Evolutionary conservation across 495 filamentous ascomycete species (phyloP).

Genomic region (Aspergillus baeticus): DNA sequence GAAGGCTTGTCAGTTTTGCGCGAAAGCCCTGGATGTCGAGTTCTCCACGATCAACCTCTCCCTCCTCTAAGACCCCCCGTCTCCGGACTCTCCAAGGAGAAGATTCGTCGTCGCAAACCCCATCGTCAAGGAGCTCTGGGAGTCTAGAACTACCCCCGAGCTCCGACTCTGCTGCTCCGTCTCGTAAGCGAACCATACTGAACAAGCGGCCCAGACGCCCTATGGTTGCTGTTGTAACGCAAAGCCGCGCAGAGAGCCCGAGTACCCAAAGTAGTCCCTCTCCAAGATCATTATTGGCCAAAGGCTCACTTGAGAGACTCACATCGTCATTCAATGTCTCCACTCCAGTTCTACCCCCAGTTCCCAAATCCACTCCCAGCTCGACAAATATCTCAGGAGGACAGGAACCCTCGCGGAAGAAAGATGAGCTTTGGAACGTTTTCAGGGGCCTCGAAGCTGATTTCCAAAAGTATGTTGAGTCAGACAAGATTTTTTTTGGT

Average conservation of each 20-base stretch:
- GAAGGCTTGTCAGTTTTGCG: slow-evolving; percentile 64
- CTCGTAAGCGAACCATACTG: slow-evolving; percentile 39
- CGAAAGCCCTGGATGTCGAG: slow-evolving; percentile 64
- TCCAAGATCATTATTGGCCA: slow-evolving; percentile 54
- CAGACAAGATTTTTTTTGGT: no score
- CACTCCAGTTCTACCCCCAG: slow-evolving; percentile 48
- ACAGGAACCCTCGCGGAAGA: slow-evolving; percentile 51
- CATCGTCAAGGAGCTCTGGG: slow-evolving; percentile 5
- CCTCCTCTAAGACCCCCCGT: slow-evolving; percentile 42
- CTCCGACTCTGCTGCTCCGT: slow-evolving; percentile 24
- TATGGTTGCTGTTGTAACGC: slow-evolving; percentile 47
- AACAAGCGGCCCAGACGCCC: slow-evolving; percentile 51
- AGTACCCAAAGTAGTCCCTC: slow-evolving; percentile 45
- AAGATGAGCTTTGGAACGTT: slow-evolving; percentile 86
- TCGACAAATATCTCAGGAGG: slow-evolving; percentile 36
- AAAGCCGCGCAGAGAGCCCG: slow-evolving; percentile 43
- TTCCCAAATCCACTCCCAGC: slow-evolving; percentile 43
- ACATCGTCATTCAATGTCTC: slow-evolving; percentile 45
- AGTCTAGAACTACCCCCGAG: slow-evolving; percentile 29
- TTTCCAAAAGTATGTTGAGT: slow-evolving; percentile 64
- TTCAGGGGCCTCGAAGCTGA: slow-evolving; percentile 83
- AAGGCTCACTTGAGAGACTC: slow-evolving; percentile 59
- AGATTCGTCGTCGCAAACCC: slow-evolving; percentile 33
- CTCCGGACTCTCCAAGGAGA: slow-evolving; percentile 37
- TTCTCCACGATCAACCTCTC: slow-evolving; percentile 62